These are phyloP conservation scores for Monosporascus sp. DNA, from an alignment of 2,329 filamentous ascomycete species.

Conservation along the genomic window DNA sequence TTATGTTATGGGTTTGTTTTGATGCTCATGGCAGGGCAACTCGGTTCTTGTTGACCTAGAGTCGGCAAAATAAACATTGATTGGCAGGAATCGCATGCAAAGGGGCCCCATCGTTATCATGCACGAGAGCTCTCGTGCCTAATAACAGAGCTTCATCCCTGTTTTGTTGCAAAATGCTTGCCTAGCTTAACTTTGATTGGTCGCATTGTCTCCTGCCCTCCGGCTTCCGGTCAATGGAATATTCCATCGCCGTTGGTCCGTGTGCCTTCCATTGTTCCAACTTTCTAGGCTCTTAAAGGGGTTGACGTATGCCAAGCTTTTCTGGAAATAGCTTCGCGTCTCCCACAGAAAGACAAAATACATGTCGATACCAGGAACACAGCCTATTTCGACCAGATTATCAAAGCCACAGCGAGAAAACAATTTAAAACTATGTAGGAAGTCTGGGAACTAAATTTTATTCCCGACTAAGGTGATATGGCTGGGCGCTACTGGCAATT, in stretches of 20 bases:
- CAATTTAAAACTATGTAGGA: not conserved
- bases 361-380: not conserved
- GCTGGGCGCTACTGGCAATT: not conserved
- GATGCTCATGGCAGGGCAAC: not conserved
- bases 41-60: not conserved
- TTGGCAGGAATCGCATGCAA: not conserved
- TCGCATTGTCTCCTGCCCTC: not conserved
- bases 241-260: not conserved
- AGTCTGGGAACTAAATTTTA: too few relatives aligned
- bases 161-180: not conserved
- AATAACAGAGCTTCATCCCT: not conserved
- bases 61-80: not conserved
- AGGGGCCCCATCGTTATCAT: not conserved
- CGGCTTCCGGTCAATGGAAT: not conserved
- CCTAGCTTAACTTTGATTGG: not conserved
- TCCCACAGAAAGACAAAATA: not conserved
- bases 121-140: not conserved
- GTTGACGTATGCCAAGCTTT: not conserved
- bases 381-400: not conserved
- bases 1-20: constrained; percentile 1
- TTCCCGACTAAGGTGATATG: not conserved
- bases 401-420: not conserved
- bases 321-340: not conserved
- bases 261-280: not conserved
- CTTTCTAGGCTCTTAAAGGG: too few relatives aligned